Percentiles rank a stretch among this genome's conserved stretches.
Conservation (phyloP, 2,329 filamentous ascomycete species). For the Thermothelomyces thermophilus region DNA sequence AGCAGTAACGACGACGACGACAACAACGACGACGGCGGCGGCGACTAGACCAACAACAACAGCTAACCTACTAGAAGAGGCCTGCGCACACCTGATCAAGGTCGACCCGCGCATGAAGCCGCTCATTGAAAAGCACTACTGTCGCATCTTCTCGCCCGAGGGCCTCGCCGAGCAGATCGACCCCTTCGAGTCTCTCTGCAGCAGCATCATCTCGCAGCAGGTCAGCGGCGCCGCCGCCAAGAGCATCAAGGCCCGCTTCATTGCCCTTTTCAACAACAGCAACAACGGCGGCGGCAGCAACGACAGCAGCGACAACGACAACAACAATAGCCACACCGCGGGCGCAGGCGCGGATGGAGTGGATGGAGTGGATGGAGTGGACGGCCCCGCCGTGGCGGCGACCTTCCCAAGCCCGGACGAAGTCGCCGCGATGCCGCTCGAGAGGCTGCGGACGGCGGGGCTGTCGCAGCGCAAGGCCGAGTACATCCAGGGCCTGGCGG, state of each 20-base stretch:
- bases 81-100: constrained; percentile 64
- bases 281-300: neutral
- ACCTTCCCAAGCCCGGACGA: constrained; percentile 70
- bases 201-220: constrained; percentile 92
- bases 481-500: constrained; percentile 79
- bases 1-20: neutral
- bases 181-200: constrained; percentile 76
- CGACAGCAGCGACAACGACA: neutral
- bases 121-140: constrained; percentile 68
- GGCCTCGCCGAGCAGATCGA: constrained; percentile 81
- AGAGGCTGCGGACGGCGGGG: constrained; percentile 72
- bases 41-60: constrained; percentile 60
- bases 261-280: constrained; percentile 56
- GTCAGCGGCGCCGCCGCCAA: constrained; percentile 88
- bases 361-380: neutral
- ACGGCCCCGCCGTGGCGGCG: neutral
- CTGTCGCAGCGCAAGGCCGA: constrained; percentile 93
- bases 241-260: constrained; percentile 81
- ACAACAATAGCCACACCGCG: neutral
- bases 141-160: constrained; percentile 71
- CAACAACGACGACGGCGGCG: constrained; percentile 8
- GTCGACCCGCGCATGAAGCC: constrained; percentile 66
- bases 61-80: constrained; percentile 65
- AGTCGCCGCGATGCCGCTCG: constrained; percentile 57
- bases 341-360: too few relatives aligned